phyloP scores from a whole-genome alignment of 1,284 basidiomycete species.

The Moesziomyces globuligerus region DNA sequence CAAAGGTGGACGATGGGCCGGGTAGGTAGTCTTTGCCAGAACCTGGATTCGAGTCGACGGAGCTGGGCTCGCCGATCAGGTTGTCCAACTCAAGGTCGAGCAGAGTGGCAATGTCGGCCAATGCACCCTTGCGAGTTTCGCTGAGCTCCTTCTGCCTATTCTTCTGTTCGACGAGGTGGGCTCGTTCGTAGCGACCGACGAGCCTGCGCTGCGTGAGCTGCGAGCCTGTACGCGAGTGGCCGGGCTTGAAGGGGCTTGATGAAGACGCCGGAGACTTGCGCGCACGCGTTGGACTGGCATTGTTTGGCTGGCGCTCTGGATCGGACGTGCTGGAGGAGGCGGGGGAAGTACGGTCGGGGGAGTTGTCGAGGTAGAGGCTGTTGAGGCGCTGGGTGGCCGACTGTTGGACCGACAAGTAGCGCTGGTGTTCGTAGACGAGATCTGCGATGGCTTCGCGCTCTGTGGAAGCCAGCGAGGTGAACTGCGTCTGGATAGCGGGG shows the following conservation, averaged over 20 bases:
- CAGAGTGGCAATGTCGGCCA: conserved; percentile 55
- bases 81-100: conserved; percentile 52
- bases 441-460: conserved; percentile 56
- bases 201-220: conserved; percentile 47
- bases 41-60: conserved; percentile 2
- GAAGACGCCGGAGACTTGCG: conserved; percentile 11
- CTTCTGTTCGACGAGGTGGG: conserved; percentile 56
- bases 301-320: conserved; percentile 10
- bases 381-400: conserved; percentile 41
- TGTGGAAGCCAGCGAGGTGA: conserved; percentile 10
- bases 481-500: not conserved
- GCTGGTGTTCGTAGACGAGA: conserved; percentile 57
- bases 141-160: conserved; percentile 54
- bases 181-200: conserved; percentile 51
- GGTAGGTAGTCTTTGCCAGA: conserved; percentile 1
- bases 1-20: conserved; percentile 18
- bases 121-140: conserved; percentile 49
- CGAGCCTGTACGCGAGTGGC: conserved; percentile 32
- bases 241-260: conserved; percentile 25
- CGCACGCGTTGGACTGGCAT: conserved; percentile 15
- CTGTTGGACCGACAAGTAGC: conserved; percentile 34
- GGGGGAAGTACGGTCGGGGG: conserved; percentile 12
- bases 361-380: conserved; percentile 28
- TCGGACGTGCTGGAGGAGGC: not conserved
- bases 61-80: conserved; percentile 44